Evolutionary conservation across 1,139 yeast species (phyloP).

Genomic region (Pichia sp.): DNA sequence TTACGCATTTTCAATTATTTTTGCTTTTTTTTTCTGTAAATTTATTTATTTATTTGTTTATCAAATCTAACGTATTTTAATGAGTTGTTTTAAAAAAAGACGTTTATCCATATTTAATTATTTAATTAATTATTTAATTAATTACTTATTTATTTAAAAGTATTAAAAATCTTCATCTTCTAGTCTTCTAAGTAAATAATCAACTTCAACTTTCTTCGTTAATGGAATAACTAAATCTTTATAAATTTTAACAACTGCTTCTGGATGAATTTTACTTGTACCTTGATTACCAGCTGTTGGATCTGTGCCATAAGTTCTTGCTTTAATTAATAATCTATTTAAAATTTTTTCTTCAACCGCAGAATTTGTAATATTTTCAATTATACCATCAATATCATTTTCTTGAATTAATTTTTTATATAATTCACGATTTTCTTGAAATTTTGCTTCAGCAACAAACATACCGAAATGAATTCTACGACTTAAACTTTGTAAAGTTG

Average conservation of each 20-base stretch:
- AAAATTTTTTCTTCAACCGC: constrained; percentile 83
- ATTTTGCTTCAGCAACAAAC: constrained; percentile 95
- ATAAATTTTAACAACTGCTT: constrained; percentile 73
- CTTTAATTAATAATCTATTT: constrained; percentile 71
- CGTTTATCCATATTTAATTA: no score
- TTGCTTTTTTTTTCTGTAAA: no score
- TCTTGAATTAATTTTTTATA: constrained; percentile 61
- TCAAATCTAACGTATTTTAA: no score
- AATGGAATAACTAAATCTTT: constrained; percentile 86
- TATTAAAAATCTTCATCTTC: constrained; percentile 46
- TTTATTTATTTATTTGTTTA: no score
- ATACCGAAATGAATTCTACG: constrained; percentile 94
- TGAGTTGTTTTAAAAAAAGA: no score
- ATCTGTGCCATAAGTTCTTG: constrained; percentile 81
- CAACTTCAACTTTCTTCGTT: constrained; percentile 92
- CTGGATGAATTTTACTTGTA: constrained; percentile 77
- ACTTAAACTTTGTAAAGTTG: constrained; percentile 80
- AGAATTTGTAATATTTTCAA: constrained; percentile 73
- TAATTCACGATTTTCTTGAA: constrained; percentile 55
- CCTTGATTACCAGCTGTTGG: constrained; percentile 68
- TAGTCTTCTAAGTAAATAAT: constrained; percentile 75
- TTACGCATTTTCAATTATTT: no score
- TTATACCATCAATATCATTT: constrained; percentile 67
- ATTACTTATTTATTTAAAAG: no score
- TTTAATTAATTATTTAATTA: no score